phyloP scores from a whole-genome alignment of 768 basidiomycete genomes.

The Rhizopogon salebrosus region DNA sequence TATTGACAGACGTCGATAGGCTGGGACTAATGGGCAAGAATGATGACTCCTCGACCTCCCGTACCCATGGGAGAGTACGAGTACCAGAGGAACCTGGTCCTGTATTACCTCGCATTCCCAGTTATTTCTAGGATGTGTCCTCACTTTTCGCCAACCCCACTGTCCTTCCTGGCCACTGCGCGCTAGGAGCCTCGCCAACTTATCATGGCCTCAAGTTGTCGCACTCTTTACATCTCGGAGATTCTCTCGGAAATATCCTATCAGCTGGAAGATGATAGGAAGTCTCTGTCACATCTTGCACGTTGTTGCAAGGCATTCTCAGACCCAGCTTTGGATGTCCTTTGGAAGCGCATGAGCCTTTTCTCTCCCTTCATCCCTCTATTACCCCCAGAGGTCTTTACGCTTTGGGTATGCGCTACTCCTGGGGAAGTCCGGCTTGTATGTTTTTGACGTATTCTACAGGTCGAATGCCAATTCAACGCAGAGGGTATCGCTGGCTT shows the following conservation, averaged over 20 bases:
- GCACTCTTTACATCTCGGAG: conserved; percentile 10
- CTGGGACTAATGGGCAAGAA: neutral
- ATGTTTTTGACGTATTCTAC: neutral
- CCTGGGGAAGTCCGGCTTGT: neutral
- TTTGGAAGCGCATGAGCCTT: conserved; percentile 16
- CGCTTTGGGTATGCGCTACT: conserved; percentile 8
- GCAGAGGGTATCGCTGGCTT: conserved; percentile 3
- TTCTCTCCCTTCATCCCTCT: conserved; percentile 12
- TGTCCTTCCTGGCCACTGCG: neutral
- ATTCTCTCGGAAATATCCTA: conserved; percentile 10
- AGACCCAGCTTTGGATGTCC: conserved; percentile 9
- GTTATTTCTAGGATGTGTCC: neutral
- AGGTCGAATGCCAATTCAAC: neutral
- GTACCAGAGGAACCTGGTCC: neutral
- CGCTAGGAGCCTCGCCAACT: neutral
- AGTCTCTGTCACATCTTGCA: conserved; percentile 4
- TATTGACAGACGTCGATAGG: too few species aligned
- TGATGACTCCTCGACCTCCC: neutral
- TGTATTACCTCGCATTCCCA: neutral
- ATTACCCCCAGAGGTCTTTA: conserved; percentile 6
- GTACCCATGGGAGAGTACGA: neutral
- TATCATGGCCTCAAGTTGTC: neutral
- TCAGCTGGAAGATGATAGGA: conserved; percentile 9
- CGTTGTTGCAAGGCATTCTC: conserved; percentile 10
- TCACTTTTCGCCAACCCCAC: neutral